These are phyloP conservation scores for Phaeosphaeriaceae sp. DNA, from an alignment of 2,329 filamentous ascomycete species.

Conservation along the genomic window DNA sequence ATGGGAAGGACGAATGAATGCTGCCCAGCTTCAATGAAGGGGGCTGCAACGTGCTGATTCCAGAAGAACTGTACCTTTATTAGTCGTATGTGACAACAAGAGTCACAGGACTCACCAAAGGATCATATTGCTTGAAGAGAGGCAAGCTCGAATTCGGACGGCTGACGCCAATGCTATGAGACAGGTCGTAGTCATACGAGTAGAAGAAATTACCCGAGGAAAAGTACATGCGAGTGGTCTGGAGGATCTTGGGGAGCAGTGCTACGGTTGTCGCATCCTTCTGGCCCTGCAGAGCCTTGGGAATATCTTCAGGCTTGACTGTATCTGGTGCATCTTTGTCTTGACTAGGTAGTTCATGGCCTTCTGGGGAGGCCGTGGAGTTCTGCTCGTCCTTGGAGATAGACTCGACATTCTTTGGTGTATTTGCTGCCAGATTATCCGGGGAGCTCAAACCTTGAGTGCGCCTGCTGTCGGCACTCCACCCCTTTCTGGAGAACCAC, in stretches of 20 bases:
- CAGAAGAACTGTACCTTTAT: slow-evolving; percentile 73
- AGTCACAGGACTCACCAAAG: slow-evolving; percentile 55
- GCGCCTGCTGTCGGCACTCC: slow-evolving; percentile 74
- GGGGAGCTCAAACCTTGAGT: slow-evolving; percentile 71
- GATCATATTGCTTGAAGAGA: slow-evolving; percentile 75
- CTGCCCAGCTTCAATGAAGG: slow-evolving; percentile 77
- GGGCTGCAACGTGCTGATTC: slow-evolving; percentile 78
- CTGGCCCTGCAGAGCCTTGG: slow-evolving; percentile 40
- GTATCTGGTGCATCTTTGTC: slow-evolving; percentile 25
- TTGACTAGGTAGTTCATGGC: slow-evolving; percentile 27
- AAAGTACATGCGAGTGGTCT: slow-evolving; percentile 84
- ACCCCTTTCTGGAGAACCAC: slow-evolving; percentile 89
- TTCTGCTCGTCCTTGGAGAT: slow-evolving; percentile 32
- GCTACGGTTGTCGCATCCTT: slow-evolving; percentile 42
- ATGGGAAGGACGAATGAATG: slow-evolving; percentile 78
- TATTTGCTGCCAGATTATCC: slow-evolving; percentile 51
- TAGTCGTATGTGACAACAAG: neutral
- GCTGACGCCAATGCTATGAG: slow-evolving; percentile 63
- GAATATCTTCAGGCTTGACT: slow-evolving; percentile 43
- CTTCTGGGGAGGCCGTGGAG: slow-evolving; percentile 16
- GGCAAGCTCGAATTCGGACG: slow-evolving; percentile 60
- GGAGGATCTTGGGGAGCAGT: slow-evolving; percentile 81
- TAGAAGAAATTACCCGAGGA: slow-evolving; percentile 88
- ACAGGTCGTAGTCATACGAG: slow-evolving; percentile 93
- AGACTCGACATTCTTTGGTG: slow-evolving; percentile 42